phyloP scores from a whole-genome alignment of 768 basidiomycete genomes.

The Boletus huronensis region DNA sequence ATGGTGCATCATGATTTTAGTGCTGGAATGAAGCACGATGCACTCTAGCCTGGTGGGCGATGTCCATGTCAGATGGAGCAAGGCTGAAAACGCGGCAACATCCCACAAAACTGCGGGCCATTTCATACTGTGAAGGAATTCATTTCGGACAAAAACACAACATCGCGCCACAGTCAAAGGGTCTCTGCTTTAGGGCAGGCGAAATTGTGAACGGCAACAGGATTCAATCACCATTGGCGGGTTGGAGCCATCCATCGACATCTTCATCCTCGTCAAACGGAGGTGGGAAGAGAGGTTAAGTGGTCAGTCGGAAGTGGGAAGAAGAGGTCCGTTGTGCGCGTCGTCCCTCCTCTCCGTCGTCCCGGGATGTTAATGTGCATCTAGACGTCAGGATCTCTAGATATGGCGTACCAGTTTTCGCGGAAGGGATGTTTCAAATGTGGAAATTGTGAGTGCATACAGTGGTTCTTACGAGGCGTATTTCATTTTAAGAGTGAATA shows the following conservation, averaged over 20 bases:
- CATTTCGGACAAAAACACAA: conserved; percentile 3
- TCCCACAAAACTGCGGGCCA: not conserved
- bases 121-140: conserved; percentile 12
- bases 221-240: conserved; percentile 16
- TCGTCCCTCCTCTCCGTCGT: conserved; percentile 3
- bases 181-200: conserved; percentile 34
- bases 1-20: conserved; percentile 19
- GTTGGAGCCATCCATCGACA: conserved; percentile 32
- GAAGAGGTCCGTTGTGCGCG: conserved; percentile 49
- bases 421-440: conserved; percentile 94
- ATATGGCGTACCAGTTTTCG: conserved; percentile 79
- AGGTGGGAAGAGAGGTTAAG: conserved; percentile 64
- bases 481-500: conserved; percentile 14
- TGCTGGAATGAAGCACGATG: conserved; percentile 16
- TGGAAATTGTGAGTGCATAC: conserved; percentile 69
- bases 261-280: conserved; percentile 55
- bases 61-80: conserved; percentile 7
- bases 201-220: conserved; percentile 12
- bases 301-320: conserved; percentile 71
- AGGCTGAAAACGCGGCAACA: conserved; percentile 12
- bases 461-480: conserved; percentile 5
- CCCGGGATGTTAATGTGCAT: conserved; percentile 17
- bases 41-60: conserved; percentile 6
- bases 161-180: conserved; percentile 27
- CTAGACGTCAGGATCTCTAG: conserved; percentile 40